phyloP scores from a whole-genome alignment of 305 asterid species.

The Petunia hybrid region DNA sequence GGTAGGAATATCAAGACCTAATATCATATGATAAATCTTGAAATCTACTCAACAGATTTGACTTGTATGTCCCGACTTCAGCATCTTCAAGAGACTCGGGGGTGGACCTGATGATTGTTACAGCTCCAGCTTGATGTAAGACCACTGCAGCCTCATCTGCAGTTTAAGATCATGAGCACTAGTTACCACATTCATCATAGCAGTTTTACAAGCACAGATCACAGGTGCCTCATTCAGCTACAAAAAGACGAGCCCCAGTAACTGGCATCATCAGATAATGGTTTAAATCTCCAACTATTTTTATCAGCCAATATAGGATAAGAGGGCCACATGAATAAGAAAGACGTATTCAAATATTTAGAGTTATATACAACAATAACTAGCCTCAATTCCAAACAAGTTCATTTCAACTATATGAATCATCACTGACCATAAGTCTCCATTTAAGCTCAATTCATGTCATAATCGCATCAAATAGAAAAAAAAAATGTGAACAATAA shows the following conservation, averaged over 20 bases:
- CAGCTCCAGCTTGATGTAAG: constrained; percentile 72
- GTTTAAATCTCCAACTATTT: background rate
- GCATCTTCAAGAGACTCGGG: constrained; percentile 61
- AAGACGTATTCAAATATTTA: background rate
- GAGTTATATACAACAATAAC: background rate
- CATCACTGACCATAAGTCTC: too few species aligned
- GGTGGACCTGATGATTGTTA: constrained; percentile 55
- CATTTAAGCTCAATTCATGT: too few species aligned
- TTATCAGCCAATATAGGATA: background rate
- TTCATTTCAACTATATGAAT: too few species aligned
- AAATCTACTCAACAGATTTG: constrained; percentile 59
- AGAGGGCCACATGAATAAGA: background rate
- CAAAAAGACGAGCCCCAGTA: background rate
- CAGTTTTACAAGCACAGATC: background rate
- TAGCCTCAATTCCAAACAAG: too few species aligned
- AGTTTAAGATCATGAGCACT: constrained; percentile 16
- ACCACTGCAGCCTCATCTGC: constrained; percentile 71
- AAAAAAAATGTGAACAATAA: too few species aligned
- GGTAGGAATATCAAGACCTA: constrained; percentile 34
- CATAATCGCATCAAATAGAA: too few species aligned
- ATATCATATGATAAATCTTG: constrained; percentile 47
- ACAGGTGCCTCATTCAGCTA: background rate
- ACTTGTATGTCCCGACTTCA: constrained; percentile 65
- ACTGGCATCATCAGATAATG: background rate
- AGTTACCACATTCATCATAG: constrained; percentile 21